A percentile compares a stretch with the other conserved stretches of the same genome.
Conservation (phyloP, 257 asterid species). For the Anisodus tanguticus region DNA sequence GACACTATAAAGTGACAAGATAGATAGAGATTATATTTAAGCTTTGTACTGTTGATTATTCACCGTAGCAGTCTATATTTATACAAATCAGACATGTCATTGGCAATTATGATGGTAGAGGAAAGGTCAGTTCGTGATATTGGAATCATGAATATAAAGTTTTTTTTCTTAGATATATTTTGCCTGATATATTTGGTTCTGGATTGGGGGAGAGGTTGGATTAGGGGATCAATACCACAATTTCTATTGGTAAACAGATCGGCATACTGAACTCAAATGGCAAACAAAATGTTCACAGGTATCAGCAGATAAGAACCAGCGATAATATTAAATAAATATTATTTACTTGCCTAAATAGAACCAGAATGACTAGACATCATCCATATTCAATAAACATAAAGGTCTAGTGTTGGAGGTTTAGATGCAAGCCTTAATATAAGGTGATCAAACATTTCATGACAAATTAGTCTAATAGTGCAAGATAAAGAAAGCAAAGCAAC, state of each 20-base stretch:
- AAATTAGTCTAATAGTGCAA: constrained; percentile 72
- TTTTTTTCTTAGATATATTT: neutral
- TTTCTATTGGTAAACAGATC: too few species aligned
- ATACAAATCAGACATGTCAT: neutral
- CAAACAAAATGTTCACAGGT: neutral
- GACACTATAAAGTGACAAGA: neutral
- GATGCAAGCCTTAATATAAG: neutral
- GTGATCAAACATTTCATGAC: constrained; percentile 72
- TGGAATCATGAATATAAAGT: neutral
- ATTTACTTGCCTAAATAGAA: neutral
- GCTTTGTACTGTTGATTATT: neutral
- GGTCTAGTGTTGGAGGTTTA: neutral
- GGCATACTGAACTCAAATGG: too few species aligned
- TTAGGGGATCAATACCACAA: neutral
- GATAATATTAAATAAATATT: neutral
- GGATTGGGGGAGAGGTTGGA: neutral
- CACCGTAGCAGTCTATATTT: neutral
- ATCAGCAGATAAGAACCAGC: neutral
- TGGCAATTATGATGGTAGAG: neutral
- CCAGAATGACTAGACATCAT: neutral
- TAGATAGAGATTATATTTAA: neutral
- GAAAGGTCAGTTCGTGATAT: neutral
- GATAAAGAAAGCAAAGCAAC: constrained; percentile 47
- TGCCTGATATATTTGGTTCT: neutral
- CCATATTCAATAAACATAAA: neutral